Base-by-base conservation (phyloP, 2,329 filamentous ascomycete species). In the Colletotrichum lini region DNA sequence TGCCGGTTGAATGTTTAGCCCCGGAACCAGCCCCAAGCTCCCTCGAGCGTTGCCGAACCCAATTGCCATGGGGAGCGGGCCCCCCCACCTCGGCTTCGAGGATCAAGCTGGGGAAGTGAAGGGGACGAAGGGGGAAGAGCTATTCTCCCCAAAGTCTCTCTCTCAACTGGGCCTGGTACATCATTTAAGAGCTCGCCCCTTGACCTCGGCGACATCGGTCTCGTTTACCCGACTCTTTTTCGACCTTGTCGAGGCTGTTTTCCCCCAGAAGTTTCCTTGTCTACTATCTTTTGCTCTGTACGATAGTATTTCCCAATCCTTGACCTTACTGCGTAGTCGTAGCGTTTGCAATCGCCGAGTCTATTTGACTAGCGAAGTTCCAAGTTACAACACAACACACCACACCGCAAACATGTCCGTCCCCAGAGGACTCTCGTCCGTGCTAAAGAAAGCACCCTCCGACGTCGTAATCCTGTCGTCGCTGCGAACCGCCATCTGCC, bases 391-490 rank as follows among this genome's bases (percentile, higher is more conserved):
- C 30, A 30, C 30, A 30, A 30, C 7, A 30, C 30, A 61, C 30
- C 44, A 40, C 38, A 54, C 16, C 63, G 54, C 67, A 74, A 81
- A 68, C 8, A 89, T 88, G 85, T 80, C 84, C 54, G 82, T 90
- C 60, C 87, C 88, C 35, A 89, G 89, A 78, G 94, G 94, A 78
- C 86, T 96, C 73, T 90, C 91, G 75, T 89, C 92, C 78, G 90
- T 98, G 76, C 90, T 98, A 72, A 84, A 91, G 77, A 97, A 96
- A 82, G 84, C 91, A 30, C 92, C 94, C 50, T 89, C 91, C 74
- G 95, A 98, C 83, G 89, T 94, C 52, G 94, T 98, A 77, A 93
- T 98, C 79, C 91, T 98, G 76, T 97, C 95, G 23, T 91, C 95
- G n/a, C 88, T 98, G 50, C 94, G 95, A 76, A 98, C 95, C 9